Percentiles rank a stretch among this genome's conserved stretches.
phyloP scores from a whole-genome alignment of 2,329 filamentous ascomycete genomes.

The Chalaropsis thielavioides region DNA sequence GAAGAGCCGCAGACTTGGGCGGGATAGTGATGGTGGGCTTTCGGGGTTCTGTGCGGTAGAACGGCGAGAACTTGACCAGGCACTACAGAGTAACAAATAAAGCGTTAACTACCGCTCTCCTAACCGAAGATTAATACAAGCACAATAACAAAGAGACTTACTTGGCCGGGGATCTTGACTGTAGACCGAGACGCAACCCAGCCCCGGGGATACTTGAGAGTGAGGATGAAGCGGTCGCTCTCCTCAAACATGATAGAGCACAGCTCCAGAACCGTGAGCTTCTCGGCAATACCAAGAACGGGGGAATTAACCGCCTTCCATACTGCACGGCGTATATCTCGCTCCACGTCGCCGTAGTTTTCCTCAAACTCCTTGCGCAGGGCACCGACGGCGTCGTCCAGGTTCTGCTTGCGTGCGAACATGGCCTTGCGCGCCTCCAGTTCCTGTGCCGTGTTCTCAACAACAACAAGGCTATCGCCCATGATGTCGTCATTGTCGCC shows the following conservation, averaged over 20 bases:
- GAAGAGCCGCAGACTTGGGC: background rate
- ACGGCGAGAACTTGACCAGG: slow-evolving; percentile 28
- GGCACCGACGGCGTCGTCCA: slow-evolving; percentile 38
- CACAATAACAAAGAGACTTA: slow-evolving; percentile 21
- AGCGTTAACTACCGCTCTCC: background rate
- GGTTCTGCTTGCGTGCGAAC: slow-evolving; percentile 50
- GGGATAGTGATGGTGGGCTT: slow-evolving; percentile 8
- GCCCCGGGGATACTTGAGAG: slow-evolving; percentile 29
- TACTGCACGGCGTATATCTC: slow-evolving; percentile 30
- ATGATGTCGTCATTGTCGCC: slow-evolving; percentile 16
- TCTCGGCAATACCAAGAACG: slow-evolving; percentile 28
- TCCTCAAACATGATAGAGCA: slow-evolving; percentile 35
- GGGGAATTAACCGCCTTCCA: slow-evolving; percentile 31
- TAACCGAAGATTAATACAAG: background rate
- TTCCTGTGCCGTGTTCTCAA: slow-evolving; percentile 29
- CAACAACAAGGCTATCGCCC: slow-evolving; percentile 26
- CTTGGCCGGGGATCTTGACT: slow-evolving; percentile 26
- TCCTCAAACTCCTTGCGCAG: slow-evolving; percentile 32
- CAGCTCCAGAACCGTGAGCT: slow-evolving; percentile 31
- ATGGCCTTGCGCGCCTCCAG: slow-evolving; percentile 46
- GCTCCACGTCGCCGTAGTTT: slow-evolving; percentile 27
- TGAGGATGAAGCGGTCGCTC: slow-evolving; percentile 30
- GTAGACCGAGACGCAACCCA: slow-evolving; percentile 29
- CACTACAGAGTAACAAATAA: slow-evolving; percentile 19
- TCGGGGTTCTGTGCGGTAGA: slow-evolving; percentile 24